Base-by-base conservation (phyloP, 139 green algal species). In the Coelastrella sp. region DNA sequence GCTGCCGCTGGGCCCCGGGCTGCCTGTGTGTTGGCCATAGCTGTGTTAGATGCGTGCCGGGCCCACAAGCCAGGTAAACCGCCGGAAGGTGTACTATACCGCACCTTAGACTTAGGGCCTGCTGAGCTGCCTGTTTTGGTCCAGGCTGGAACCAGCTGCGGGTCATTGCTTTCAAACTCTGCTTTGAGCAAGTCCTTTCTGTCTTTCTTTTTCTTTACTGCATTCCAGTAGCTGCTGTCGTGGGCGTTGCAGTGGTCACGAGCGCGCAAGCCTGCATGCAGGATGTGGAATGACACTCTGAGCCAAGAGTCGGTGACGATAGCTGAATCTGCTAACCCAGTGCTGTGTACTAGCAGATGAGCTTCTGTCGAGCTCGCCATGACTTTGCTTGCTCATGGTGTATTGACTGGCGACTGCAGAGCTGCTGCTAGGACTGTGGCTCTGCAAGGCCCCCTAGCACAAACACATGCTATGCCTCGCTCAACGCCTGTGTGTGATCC, bases 211-310 rank as follows among this genome's bases (percentile, higher is more conserved):
- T 84, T 78, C 1, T 82, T 75, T 2, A 93, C 74, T 2, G 74
- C 61, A 65, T 71, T 57, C 91, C 91, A 92, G 76, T 89, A 92
- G 4, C 19, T 58, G 64, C 73, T 73, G 17, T 19, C 16, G 32
- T 93, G 85, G 0, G 86, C 89, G n/a, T 95, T 95, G 83, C 89
- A 93, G 74, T 95, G 93, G 85, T 95, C 73, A 5, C 64, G 47
- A 7, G 82, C 56, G 0, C 57, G 66, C 13, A 23, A 23, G 54
- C 91, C 86, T 93, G 86, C 74, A 73, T 47, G 32, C 1, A 47
- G 32, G 32, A 47, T 1, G 32, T 47, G 32, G 32, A 47, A 47
- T 47, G 32, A 47, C 32, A 47, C 0, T 47, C 1, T 47, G 32
- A 47, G 32, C 32, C 32, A 47, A 47, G 32, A 47, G 32, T 47